Base-by-base conservation (phyloP, 2,329 filamentous ascomycete genomes). In the Didymella segeticola region DNA sequence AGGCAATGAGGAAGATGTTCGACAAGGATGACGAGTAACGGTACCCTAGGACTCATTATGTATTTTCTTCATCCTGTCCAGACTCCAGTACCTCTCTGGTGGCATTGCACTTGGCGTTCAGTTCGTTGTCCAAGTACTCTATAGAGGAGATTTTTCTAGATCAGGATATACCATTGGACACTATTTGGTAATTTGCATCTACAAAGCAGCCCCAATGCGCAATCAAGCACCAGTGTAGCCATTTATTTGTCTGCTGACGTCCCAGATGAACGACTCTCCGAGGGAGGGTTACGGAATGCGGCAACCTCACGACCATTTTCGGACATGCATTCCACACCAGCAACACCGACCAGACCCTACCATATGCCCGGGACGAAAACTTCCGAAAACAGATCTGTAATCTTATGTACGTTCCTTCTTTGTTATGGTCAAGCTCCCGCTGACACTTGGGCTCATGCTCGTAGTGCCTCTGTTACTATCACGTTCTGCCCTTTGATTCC, bases 1-100 rank as follows among this genome's bases (percentile, higher is more conserved):
- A 90, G 77, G 87, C 87, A 38, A 91, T 95, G 89, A 87, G 85
- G 62, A 92, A 87, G 82, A 78, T 84, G 42, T 91, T 93, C 71
- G 85, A 80, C 49, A 57, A 60, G 6, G 70, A 72, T 41, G 69
- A 57, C 39, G 69, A 74, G 55, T 74, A 68, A 55, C 22, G 22
- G 8, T 8, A 9, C 8, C 25, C 22, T 25, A n/a, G 19, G 15
- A 23, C 37, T 36, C 42, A 29, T 6, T 29, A 34, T 36, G 38
- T 46, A 50, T 56, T 51, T 50, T 33, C 45, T 55, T 53, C 47
- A 38, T 48, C 56, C 53, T 48, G 33, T 62, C 49, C 37, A 39
- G 46, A 45, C 33, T 47, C 15, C 17, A 17, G 58, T 47, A 43
- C 45, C 45, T 53, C 45, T 53, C 37, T 57, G 53, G 56, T 58